Percentiles rank a stretch among this genome's conserved stretches.
phyloP scores from a whole-genome alignment of 1,284 basidiomycete genomes.

The Malassezia yamatoensis region DNA sequence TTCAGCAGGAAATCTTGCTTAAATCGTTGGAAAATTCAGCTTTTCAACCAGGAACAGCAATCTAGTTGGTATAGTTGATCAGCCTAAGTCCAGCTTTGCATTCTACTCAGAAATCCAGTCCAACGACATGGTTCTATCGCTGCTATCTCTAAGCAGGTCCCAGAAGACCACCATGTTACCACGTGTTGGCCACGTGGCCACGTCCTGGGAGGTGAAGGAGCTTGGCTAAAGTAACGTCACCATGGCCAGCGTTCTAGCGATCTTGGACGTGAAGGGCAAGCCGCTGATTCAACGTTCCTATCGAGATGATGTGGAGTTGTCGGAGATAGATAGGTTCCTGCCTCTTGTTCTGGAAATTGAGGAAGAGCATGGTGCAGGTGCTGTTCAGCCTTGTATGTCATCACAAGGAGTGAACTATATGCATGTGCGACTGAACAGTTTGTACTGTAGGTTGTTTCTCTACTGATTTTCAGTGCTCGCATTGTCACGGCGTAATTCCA shows the following conservation, averaged over 20 bases:
- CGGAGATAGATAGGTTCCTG: slow-evolving; percentile 84
- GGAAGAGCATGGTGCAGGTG: slow-evolving; percentile 75
- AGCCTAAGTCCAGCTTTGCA: too few relatives aligned
- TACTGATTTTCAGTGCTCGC: slow-evolving; percentile 63
- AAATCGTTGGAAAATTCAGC: too few relatives aligned
- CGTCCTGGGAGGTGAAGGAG: not conserved
- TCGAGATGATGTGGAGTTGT: slow-evolving; percentile 82
- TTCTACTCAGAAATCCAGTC: too few relatives aligned
- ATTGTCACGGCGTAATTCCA: slow-evolving; percentile 86
- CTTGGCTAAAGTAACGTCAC: not conserved
- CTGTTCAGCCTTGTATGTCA: slow-evolving; percentile 78
- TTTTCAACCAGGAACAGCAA: too few relatives aligned
- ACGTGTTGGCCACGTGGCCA: not conserved
- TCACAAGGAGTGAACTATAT: slow-evolving; percentile 69
- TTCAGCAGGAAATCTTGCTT: too few relatives aligned
- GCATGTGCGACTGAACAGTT: slow-evolving; percentile 94
- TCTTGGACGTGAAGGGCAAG: slow-evolving; percentile 97
- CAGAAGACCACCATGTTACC: not conserved
- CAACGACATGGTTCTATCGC: too few relatives aligned
- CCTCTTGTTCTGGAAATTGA: slow-evolving; percentile 91
- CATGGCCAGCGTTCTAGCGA: slow-evolving; percentile 60
- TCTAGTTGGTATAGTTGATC: too few relatives aligned
- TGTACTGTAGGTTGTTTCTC: slow-evolving; percentile 64
- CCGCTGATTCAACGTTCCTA: slow-evolving; percentile 96
- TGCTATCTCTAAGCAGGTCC: too few relatives aligned